Evolutionary conservation across 176 grass and related monocot species (phyloP).

Genomic region (Oryza longistaminata): DNA sequence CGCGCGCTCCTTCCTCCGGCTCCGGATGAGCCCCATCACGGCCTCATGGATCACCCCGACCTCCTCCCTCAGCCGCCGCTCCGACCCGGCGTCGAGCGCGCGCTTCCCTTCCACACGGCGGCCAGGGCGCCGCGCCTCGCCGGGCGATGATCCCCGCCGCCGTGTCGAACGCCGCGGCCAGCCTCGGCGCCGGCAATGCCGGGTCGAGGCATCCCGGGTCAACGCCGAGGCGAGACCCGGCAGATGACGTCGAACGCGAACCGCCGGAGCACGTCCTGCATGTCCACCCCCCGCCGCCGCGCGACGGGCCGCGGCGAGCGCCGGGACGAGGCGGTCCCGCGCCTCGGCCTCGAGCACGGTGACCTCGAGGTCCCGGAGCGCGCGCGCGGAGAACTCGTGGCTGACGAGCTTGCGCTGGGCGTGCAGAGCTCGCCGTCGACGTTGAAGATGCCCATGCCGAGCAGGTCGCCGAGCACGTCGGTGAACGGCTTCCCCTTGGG

Average conservation of each 20-base stretch:
- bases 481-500: constrained; percentile 90
- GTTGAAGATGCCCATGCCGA: constrained; percentile 93
- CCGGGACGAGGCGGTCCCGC: constrained; percentile 46
- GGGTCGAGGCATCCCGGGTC: constrained; percentile 68
- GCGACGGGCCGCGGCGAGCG: constrained; percentile 34
- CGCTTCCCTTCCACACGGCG: constrained; percentile 86
- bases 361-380: constrained; percentile 65
- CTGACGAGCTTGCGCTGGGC: constrained; percentile 84
- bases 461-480: constrained; percentile 85
- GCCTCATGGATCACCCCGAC: constrained; percentile 55
- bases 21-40: constrained; percentile 56
- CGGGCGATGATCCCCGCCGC: constrained; percentile 68
- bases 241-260: constrained; percentile 87
- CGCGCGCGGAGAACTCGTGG: constrained; percentile 81
- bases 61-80: constrained; percentile 61
- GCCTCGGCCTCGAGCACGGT: constrained; percentile 63
- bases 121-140: constrained; percentile 70
- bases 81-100: constrained; percentile 57
- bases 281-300: constrained; percentile 44
- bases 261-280: constrained; percentile 76
- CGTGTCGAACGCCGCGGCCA: constrained; percentile 73
- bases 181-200: constrained; percentile 41
- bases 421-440: constrained; percentile 76
- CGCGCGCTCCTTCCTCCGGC: constrained; percentile 50
- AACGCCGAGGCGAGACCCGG: constrained; percentile 68